These are phyloP conservation scores for Cunninghamia lanceolata DNA, from an alignment of 75 land plant genomes.

Conservation along the genomic window DNA sequence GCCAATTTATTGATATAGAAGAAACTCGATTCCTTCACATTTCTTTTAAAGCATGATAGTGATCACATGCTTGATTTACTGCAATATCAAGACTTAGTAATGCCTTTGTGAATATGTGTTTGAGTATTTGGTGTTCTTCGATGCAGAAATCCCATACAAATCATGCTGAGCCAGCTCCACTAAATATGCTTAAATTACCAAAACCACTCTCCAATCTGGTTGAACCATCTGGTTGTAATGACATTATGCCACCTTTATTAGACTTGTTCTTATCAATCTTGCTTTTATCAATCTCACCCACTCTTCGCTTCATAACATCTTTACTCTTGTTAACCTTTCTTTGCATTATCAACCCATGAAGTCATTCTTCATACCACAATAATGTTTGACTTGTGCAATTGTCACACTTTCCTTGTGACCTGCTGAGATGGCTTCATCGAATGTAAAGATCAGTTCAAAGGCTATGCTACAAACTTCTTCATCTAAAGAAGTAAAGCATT, in stretches of 20 bases:
- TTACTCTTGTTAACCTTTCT: slow-evolving; percentile 46
- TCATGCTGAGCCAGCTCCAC: slow-evolving; percentile 71
- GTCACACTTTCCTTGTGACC: no score
- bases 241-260: slow-evolving; percentile 24
- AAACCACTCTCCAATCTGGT: slow-evolving; percentile 38
- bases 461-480: slow-evolving; percentile 42
- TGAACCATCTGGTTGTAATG: slow-evolving; percentile 18
- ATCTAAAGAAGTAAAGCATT: slow-evolving; percentile 34
- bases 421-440: slow-evolving; percentile 50
- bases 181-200: slow-evolving; percentile 17
- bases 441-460: slow-evolving; percentile 49
- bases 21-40: no score
- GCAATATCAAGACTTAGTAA: no score
- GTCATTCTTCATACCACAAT: slow-evolving; percentile 44
- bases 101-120: no score
- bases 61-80: no score
- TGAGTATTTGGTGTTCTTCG: no score
- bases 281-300: slow-evolving; percentile 45
- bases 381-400: slow-evolving; percentile 46
- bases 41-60: no score
- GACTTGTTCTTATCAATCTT: slow-evolving; percentile 36
- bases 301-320: slow-evolving; percentile 47
- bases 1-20: no score
- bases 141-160: no score
- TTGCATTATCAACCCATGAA: slow-evolving; percentile 40